phyloP scores from a whole-genome alignment of 2,329 filamentous ascomycete genomes.

The Claviceps lovelessii region DNA sequence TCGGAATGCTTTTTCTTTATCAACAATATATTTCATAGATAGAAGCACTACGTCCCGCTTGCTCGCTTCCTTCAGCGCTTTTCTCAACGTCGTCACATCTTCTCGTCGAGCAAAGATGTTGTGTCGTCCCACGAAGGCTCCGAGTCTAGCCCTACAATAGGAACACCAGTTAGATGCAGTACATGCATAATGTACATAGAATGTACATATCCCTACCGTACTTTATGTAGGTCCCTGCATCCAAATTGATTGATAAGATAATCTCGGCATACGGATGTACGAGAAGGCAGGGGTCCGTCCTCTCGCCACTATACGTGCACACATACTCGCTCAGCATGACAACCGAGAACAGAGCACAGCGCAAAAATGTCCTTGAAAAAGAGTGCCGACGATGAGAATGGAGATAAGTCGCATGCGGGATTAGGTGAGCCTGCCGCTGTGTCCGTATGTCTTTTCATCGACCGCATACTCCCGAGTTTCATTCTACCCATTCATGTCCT shows the following conservation, averaged over 20 bases:
- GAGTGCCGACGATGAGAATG: neutral
- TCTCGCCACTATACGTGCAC: neutral
- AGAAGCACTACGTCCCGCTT: neutral
- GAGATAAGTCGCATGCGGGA: neutral
- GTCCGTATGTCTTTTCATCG: neutral
- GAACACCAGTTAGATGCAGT: neutral
- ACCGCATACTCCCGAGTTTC: neutral
- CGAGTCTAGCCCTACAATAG: neutral
- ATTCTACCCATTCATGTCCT: neutral
- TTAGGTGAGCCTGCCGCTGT: neutral
- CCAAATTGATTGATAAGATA: conserved; percentile 7
- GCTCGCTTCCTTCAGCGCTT: neutral
- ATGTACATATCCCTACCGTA: neutral
- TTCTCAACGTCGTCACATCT: neutral
- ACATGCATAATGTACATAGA: neutral
- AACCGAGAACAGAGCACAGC: neutral
- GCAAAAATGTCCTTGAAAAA: neutral
- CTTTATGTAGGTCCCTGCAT: neutral
- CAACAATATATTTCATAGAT: too few relatives aligned
- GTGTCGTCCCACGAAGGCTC: neutral
- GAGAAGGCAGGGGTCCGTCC: neutral
- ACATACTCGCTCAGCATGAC: neutral
- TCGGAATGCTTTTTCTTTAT: neutral
- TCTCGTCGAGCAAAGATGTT: neutral
- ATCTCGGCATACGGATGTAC: neutral